Base-by-base conservation (phyloP, 495 filamentous ascomycete species). In the Durotheca rogersii region DNA sequence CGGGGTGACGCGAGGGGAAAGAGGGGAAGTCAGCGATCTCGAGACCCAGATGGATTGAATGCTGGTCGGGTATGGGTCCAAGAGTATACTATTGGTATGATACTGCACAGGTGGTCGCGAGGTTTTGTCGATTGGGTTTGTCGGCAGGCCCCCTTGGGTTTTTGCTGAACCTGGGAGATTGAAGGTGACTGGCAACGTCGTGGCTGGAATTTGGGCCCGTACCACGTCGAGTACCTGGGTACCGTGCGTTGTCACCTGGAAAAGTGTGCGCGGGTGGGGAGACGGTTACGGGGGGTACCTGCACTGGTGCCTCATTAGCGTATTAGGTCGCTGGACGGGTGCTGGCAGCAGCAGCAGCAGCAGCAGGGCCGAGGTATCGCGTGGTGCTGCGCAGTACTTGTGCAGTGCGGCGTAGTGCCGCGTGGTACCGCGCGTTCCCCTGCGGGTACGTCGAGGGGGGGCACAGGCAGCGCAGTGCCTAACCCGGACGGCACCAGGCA, bases 211-310 rank as follows among this genome's bases (percentile, higher is more conserved):
- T 27, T n/a, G n/a, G 49, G 44, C 44, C 49, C 43, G 45, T 50
- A 44, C 39, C 49, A 23, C 42, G n/a, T n/a, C n/a, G n/a, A 21
- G 34, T 56, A 42, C 42, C 46, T 30, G 27, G 32, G 17, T 47
- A 47, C 23, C 40, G 56, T 59, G 56, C 31, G 56, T 54, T 59
- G 56, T 53, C 56, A 54, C 49, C 32, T n/a, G n/a, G n/a, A n/a
- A n/a, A n/a, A n/a, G n/a, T n/a, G n/a, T n/a, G n/a, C n/a, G 36
- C 16, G 41, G 21, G 53, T 46, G 50, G 55, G 23, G 23, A 27
- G 23, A 9, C 9, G 23, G 23, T 27, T 27, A 27, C 23, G 49
- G 49, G n/a, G 44, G 34, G 50, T 59, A 50, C 46, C 56, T 59
- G 56, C 37, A 46, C 56, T 42, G 50, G 46, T 53, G 53, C 56